phyloP scores from a whole-genome alignment of 169 alveolate species.

The Theileria sp. region DNA sequence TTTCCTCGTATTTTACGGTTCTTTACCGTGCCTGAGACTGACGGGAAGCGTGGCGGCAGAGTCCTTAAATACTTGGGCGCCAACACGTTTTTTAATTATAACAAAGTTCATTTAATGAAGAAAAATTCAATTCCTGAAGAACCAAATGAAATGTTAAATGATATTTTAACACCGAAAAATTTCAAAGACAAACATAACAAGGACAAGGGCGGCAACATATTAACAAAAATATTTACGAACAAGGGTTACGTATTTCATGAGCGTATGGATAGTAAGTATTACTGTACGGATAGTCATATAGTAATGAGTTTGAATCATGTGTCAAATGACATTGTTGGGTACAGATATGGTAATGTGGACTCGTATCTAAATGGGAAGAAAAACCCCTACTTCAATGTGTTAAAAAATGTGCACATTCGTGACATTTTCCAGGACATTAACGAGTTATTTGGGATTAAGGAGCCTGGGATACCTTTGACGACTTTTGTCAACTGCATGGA shows the following conservation, averaged over 20 bases:
- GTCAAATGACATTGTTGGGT: slow-evolving; percentile 36
- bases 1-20: slow-evolving; percentile 81
- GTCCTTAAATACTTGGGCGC: slow-evolving; percentile 37
- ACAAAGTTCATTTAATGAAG: background rate
- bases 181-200: background rate
- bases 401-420: slow-evolving; percentile 22
- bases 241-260: background rate
- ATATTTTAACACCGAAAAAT: background rate
- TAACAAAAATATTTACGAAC: background rate
- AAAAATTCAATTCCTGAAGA: background rate
- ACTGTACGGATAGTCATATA: slow-evolving; percentile 16
- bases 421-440: slow-evolving; percentile 41
- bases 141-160: background rate
- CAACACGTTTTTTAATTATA: background rate
- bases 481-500: slow-evolving; percentile 56
- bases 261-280: slow-evolving; percentile 14
- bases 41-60: slow-evolving; percentile 15
- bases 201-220: background rate
- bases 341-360: slow-evolving; percentile 44
- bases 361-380: slow-evolving; percentile 46
- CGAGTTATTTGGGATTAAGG: slow-evolving; percentile 26
- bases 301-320: slow-evolving; percentile 24
- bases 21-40: slow-evolving; percentile 50
- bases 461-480: slow-evolving; percentile 5
- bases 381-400: slow-evolving; percentile 5